A percentile compares a stretch with the other conserved stretches of the same genome.
Evolutionary conservation across 2,329 filamentous ascomycete genomes (phyloP).

Genomic region (Colletotrichum sp.): DNA sequence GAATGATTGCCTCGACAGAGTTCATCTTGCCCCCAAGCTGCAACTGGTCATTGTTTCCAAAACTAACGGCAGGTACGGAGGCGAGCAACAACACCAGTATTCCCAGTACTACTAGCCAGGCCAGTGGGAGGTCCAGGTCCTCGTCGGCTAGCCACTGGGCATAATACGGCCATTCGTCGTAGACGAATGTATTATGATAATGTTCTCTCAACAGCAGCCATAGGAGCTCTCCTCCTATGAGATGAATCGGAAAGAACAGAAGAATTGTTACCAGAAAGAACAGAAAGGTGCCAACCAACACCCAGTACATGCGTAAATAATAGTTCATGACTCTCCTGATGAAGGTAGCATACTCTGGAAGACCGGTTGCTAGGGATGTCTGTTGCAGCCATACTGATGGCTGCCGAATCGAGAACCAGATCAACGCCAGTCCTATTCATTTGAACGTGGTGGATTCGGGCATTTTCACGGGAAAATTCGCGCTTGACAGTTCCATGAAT

Average conservation of each 20-base stretch:
- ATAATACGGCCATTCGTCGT: too few species aligned
- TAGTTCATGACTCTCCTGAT: too few species aligned
- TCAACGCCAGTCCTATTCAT: not conserved
- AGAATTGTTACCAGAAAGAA: not conserved
- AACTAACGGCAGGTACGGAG: not conserved
- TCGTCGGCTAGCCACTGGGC: too few species aligned
- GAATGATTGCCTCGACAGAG: not conserved
- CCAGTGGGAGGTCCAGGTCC: too few species aligned
- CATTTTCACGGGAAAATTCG: not conserved
- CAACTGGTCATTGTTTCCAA: not conserved
- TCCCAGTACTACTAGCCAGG: not conserved
- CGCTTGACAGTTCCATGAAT: not conserved
- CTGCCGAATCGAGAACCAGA: not conserved
- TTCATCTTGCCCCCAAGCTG: not conserved
- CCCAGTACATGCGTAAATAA: not conserved
- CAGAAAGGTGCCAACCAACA: not conserved
- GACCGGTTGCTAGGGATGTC: not conserved
- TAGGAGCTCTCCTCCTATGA: too few species aligned
- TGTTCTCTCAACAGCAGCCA: too few species aligned
- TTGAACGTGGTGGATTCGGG: not conserved
- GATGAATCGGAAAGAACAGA: too few species aligned
- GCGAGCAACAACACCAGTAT: not conserved
- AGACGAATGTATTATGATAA: too few species aligned
- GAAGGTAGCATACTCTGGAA: not conserved
- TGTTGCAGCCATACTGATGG: not conserved